Conservation (phyloP, 129 eudicot genomes). For the Flaveria trinervia region DNA sequence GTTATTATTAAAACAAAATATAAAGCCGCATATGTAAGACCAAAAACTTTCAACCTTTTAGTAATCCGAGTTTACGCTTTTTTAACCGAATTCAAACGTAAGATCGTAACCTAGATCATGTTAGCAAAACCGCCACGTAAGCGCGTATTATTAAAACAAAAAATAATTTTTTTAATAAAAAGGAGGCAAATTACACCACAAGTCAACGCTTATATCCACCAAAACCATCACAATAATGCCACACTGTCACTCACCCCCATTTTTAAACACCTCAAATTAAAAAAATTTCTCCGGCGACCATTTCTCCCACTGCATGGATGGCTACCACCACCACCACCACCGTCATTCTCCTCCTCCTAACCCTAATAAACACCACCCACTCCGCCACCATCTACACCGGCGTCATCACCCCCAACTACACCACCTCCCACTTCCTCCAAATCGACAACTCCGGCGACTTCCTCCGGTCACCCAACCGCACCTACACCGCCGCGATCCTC, state of each 20-base stretch:
- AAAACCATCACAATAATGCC: slow-evolving; percentile 22
- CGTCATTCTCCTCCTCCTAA: slow-evolving; percentile 16
- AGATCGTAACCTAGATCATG: slow-evolving; percentile 10
- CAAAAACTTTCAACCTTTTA: too few relatives aligned
- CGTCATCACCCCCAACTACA: slow-evolving; percentile 47
- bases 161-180: too few relatives aligned
- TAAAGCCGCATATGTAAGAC: too few relatives aligned
- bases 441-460: slow-evolving; percentile 53
- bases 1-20: too few relatives aligned
- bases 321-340: slow-evolving; percentile 32
- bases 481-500: slow-evolving; percentile 58
- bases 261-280: background rate
- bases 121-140: slow-evolving; percentile 21
- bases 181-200: background rate
- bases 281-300: slow-evolving; percentile 9
- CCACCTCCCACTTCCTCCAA: slow-evolving; percentile 43
- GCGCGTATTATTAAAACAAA: background rate
- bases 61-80: too few relatives aligned
- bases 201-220: slow-evolving; percentile 27
- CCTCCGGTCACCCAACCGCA: slow-evolving; percentile 51
- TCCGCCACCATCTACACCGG: slow-evolving; percentile 13
- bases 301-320: slow-evolving; percentile 39
- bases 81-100: slow-evolving; percentile 4
- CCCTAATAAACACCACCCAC: slow-evolving; percentile 6
- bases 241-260: slow-evolving; percentile 21